These are phyloP conservation scores for Botrytis elliptica DNA, from an alignment of 2,329 filamentous ascomycete genomes.

Conservation along the genomic window DNA sequence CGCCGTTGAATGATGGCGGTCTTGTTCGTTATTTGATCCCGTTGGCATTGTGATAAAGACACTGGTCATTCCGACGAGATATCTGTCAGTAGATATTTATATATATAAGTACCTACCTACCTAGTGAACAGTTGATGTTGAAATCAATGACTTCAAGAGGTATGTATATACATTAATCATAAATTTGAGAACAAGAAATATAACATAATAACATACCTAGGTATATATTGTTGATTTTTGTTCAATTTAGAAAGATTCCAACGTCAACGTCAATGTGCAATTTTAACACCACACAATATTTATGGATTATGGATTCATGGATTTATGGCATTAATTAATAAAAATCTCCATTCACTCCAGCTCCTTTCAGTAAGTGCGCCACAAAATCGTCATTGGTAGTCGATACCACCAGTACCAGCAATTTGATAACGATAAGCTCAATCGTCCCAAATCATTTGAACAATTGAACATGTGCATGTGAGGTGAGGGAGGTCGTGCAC, in stretches of 20 bases:
- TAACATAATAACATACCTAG: no score
- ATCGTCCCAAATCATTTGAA: not conserved
- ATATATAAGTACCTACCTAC: not conserved
- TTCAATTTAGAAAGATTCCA: not conserved
- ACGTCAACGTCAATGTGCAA: not conserved
- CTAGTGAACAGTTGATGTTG: not conserved
- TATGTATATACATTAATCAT: not conserved
- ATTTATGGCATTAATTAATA: not conserved
- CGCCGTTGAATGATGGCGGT: not conserved
- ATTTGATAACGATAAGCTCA: constrained; percentile 5
- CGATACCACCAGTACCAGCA: not conserved
- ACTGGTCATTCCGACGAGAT: not conserved
- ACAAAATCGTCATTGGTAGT: not conserved
- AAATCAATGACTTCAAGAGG: not conserved
- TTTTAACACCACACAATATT: not conserved
- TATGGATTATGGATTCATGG: not conserved
- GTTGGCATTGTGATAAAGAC: not conserved
- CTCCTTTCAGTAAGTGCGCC: not conserved
- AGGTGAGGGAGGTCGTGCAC: not conserved
- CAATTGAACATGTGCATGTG: not conserved
- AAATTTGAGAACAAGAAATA: no score
- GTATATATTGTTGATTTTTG: not conserved
- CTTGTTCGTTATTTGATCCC: not conserved
- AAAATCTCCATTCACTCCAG: not conserved
- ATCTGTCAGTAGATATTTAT: not conserved